A percentile compares a stretch with the other conserved stretches of the same genome.
Evolutionary conservation across 202 grass and related monocot genomes (phyloP).

Genomic region (Bolboschoenoplectus hybrid): DNA sequence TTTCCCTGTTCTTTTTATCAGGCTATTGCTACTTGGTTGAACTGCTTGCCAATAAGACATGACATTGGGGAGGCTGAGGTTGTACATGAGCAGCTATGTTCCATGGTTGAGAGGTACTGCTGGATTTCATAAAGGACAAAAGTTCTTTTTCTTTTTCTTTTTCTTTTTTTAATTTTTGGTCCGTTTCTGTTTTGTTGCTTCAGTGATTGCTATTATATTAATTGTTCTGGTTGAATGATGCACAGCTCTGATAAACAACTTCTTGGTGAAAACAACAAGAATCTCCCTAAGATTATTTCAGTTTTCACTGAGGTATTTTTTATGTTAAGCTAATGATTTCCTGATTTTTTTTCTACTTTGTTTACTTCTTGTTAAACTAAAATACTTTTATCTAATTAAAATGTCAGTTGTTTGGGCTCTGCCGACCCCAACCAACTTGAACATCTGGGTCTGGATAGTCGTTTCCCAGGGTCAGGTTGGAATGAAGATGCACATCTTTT

Average conservation of each 20-base stretch:
- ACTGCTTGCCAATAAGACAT: slow-evolving; percentile 80
- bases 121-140: slow-evolving; percentile 30
- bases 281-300: slow-evolving; percentile 75
- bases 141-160: neutral
- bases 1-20: slow-evolving; percentile 42
- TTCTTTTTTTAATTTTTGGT: slow-evolving; percentile 1
- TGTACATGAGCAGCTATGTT: slow-evolving; percentile 81
- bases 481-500: neutral
- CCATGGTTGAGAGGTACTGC: slow-evolving; percentile 80
- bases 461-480: slow-evolving; percentile 17
- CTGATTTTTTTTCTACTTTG: neutral
- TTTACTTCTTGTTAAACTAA: neutral
- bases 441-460: neutral
- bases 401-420: neutral
- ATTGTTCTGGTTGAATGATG: slow-evolving; percentile 31
- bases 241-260: slow-evolving; percentile 77
- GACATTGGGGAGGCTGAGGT: slow-evolving; percentile 77
- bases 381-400: neutral
- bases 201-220: slow-evolving; percentile 10
- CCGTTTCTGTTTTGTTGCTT: slow-evolving; percentile 35
- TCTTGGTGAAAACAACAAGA: slow-evolving; percentile 74
- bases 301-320: slow-evolving; percentile 78
- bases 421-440: neutral
- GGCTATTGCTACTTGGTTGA: slow-evolving; percentile 84
- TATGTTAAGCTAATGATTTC: slow-evolving; percentile 32